phyloP scores from a whole-genome alignment of 2,329 filamentous ascomycete species.

The Phialocephala subalpina region DNA sequence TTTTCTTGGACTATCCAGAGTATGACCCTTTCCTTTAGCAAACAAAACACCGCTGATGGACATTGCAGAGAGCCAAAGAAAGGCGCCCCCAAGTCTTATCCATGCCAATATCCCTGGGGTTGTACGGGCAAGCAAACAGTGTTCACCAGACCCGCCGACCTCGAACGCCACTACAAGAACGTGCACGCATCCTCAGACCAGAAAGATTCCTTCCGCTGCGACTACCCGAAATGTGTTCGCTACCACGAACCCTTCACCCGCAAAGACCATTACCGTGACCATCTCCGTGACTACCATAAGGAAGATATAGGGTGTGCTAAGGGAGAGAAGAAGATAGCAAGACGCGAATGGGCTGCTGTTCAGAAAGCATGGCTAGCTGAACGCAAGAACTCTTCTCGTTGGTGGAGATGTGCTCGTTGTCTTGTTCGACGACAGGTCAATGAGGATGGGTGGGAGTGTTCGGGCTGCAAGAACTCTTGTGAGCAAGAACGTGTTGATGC shows the following conservation, averaged over 20 bases:
- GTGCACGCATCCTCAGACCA: conserved; percentile 39
- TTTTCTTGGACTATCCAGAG: conserved; percentile 32
- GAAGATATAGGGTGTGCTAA: conserved; percentile 45
- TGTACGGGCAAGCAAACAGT: conserved; percentile 28
- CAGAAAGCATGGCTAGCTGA: conserved; percentile 37
- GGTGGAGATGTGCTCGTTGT: conserved; percentile 43
- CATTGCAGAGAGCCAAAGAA: conserved; percentile 14
- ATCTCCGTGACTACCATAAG: conserved; percentile 56
- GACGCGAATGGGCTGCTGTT: conserved; percentile 26
- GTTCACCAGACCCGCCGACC: conserved; percentile 46
- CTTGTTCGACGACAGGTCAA: conserved; percentile 31
- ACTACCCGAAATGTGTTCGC: conserved; percentile 41
- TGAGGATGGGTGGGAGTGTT: conserved; percentile 34
- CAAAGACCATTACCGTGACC: conserved; percentile 57
- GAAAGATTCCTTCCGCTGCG: conserved; percentile 41
- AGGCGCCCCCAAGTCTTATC: conserved; percentile 29
- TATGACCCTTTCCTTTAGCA: background rate
- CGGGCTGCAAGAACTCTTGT: conserved; percentile 35
- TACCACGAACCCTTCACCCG: conserved; percentile 50
- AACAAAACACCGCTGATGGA: background rate
- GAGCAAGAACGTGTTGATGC: conserved; percentile 30
- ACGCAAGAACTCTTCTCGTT: conserved; percentile 27
- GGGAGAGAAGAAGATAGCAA: conserved; percentile 22
- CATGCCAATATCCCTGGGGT: conserved; percentile 34
- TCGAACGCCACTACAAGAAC: conserved; percentile 47